These are phyloP conservation scores for Margaritispora aquatica DNA, from an alignment of 495 filamentous ascomycete species.

Conservation along the genomic window DNA sequence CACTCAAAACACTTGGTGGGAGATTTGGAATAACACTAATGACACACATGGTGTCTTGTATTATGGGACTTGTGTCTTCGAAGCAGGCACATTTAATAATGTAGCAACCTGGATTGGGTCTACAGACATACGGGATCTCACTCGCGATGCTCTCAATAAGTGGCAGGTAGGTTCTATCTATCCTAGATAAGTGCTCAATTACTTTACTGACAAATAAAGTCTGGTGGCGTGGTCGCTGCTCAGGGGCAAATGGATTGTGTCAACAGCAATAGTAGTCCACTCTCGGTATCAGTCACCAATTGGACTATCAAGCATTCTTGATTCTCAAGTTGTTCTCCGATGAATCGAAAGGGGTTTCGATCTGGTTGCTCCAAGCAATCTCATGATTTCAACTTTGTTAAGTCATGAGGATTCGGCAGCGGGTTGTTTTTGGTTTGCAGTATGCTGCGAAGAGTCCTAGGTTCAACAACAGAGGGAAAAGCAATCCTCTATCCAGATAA, in stretches of 20 bases:
- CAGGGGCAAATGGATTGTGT: not conserved
- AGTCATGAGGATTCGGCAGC: not conserved
- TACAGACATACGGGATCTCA: not conserved
- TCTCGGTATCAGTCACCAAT: not conserved
- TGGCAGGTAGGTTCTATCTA: not conserved
- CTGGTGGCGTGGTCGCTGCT: not conserved
- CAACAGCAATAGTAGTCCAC: not conserved
- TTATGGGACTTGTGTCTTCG: not conserved
- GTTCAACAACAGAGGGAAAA: not conserved
- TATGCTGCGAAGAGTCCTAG: not conserved
- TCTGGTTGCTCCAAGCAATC: not conserved
- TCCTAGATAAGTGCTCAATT: not conserved
- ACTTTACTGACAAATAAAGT: not conserved
- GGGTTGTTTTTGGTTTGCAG: not conserved
- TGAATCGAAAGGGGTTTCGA: not conserved
- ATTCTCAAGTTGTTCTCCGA: not conserved
- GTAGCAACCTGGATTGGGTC: not conserved
- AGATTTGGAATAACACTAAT: not conserved
- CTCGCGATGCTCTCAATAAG: not conserved
- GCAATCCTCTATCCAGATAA: no score
- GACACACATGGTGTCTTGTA: not conserved
- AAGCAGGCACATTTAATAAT: not conserved
- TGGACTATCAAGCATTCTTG: not conserved
- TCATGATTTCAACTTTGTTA: not conserved
- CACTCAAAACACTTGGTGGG: not conserved